Evolutionary conservation across 495 filamentous ascomycete genomes (phyloP).

Genomic region (Tuber microsphaerosporum): DNA sequence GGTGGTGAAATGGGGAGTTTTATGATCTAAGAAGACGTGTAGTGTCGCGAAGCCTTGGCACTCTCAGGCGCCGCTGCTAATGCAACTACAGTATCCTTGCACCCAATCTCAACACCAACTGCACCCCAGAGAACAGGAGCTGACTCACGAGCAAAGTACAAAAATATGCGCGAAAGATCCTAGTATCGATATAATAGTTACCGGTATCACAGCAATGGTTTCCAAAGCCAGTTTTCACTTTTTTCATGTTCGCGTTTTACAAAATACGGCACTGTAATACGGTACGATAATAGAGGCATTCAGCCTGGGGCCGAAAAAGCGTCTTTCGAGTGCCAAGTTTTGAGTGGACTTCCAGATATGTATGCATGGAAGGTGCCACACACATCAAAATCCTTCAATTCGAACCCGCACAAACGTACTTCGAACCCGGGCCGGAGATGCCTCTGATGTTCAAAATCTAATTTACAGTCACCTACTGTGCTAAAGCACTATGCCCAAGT

Average conservation of each 20-base stretch:
- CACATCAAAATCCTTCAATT: no score
- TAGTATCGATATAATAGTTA: not conserved
- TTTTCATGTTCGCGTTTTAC: no score
- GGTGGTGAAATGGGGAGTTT: constrained; percentile 8
- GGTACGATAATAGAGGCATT: no score
- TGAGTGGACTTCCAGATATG: no score
- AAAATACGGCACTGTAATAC: no score
- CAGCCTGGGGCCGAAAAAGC: no score
- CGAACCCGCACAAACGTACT: no score
- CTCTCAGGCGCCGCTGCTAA: not conserved
- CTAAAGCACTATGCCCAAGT: not conserved
- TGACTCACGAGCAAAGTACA: not conserved
- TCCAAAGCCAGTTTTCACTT: not conserved
- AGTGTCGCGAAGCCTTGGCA: constrained; percentile 23
- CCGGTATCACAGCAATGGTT: not conserved
- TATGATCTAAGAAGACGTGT: constrained; percentile 30
- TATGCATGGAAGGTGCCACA: no score
- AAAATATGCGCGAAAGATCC: not conserved
- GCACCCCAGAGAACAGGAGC: not conserved
- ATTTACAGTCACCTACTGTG: not conserved
- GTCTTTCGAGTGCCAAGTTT: no score
- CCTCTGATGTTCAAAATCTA: no score
- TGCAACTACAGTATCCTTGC: no score
- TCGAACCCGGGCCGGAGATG: no score
- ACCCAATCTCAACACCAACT: not conserved